phyloP scores from a whole-genome alignment of 140 eudicot species.

The Erigeron philadelphicus region DNA sequence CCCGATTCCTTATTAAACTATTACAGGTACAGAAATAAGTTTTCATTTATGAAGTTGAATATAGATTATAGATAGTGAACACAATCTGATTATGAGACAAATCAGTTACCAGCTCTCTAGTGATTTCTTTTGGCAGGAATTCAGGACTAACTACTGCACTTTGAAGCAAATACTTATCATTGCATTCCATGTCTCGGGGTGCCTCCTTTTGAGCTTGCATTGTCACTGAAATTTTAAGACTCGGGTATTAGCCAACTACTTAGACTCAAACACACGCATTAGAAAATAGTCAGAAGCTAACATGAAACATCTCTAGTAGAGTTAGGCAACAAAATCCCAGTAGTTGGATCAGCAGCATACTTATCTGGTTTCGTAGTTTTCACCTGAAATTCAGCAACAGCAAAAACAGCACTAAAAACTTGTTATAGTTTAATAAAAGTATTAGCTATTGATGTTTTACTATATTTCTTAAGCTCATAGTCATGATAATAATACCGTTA shows the following conservation, averaged over 20 bases:
- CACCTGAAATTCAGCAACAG: constrained; percentile 33
- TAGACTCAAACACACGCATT: background rate
- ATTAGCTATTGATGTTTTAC: background rate
- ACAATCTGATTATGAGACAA: background rate
- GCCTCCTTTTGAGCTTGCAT: background rate
- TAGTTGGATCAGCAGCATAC: constrained; percentile 59
- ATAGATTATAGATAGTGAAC: background rate
- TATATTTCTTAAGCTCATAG: background rate
- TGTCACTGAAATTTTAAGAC: background rate
- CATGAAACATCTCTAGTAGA: constrained; percentile 50
- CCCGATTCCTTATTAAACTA: background rate
- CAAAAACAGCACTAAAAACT: background rate
- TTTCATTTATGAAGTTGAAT: background rate
- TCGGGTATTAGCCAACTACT: background rate
- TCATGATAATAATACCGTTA: background rate
- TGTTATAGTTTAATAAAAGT: background rate
- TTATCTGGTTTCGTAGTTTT: constrained; percentile 66
- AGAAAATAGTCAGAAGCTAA: constrained; percentile 6
- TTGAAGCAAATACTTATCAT: background rate
- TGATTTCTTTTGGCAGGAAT: background rate
- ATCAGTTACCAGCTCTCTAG: background rate
- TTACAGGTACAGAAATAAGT: background rate
- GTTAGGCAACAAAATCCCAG: constrained; percentile 53
- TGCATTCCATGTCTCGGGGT: background rate
- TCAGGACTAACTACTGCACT: background rate